A percentile compares a stretch with the other conserved stretches of the same genome.
Conservation (phyloP, 176 grass and related monocot genomes). For the Eleusine coracana region DNA sequence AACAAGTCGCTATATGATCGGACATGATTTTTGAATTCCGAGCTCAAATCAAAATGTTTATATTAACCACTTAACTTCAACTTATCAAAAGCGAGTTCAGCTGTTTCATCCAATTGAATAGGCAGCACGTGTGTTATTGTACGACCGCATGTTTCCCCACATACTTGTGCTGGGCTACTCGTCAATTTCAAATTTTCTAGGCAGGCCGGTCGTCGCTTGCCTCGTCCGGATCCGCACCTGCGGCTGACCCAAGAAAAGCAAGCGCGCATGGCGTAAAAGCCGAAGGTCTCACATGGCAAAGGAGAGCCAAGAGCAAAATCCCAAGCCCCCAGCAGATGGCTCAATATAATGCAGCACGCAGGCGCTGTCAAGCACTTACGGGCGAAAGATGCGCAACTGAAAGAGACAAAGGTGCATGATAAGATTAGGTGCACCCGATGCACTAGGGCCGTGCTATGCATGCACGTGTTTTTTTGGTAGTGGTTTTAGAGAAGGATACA, state of each 20-base stretch:
- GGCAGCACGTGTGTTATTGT: not conserved
- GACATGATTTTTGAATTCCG: no score
- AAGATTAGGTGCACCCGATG: constrained; percentile 21
- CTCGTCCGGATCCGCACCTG: not conserved
- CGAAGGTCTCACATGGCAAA: not conserved
- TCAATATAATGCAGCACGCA: not conserved
- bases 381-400: not conserved
- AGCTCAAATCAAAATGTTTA: no score
- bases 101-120: not conserved
- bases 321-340: not conserved
- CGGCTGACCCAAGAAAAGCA: not conserved
- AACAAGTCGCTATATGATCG: no score
- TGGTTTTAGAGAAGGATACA: not conserved
- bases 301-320: not conserved
- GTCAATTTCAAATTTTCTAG: not conserved
- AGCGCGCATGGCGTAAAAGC: not conserved
- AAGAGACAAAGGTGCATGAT: constrained; percentile 6
- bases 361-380: not conserved
- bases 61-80: no score
- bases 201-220: not conserved
- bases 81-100: not conserved
- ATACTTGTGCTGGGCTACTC: not conserved
- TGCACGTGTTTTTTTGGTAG: not conserved
- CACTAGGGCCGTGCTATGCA: not conserved
- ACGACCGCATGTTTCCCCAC: not conserved